Evolutionary conservation across 2,329 filamentous ascomycete genomes (phyloP), one percentile per base, ranked within the genome.

Genomic region (Didymella segeticola): DNA sequence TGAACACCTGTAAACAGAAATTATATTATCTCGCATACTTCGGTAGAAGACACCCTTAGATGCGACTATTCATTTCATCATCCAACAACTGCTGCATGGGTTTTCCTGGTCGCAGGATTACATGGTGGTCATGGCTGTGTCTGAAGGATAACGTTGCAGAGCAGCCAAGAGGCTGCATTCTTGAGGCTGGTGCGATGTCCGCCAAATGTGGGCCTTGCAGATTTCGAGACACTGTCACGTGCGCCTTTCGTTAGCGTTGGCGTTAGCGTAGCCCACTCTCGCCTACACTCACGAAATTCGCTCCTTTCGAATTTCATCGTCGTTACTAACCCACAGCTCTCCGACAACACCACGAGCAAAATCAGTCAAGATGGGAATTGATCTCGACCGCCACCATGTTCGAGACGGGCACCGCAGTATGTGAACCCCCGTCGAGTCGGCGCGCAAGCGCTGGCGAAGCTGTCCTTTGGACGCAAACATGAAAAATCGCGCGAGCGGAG

Each of bases 341-440:
- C 57, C 61, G 56, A 62, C 63, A 64, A 60, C 67, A 68, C 63
- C 62, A 68, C 66, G 63, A 57, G 58, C 60, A 65, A 62, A 68
- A 65, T 64, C 69, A 68, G 62, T 62, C 69, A 72, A 68, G 63
- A 73, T 73, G 70, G 73, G 73, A 62, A 75, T 75, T 62, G 73
- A 75, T 70, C 70, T 75, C 60, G 82, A 86, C 78, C 79, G 79
- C 76, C 83, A 86, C 79, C 83, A 86, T 80, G 83, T 86, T 77
- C 80, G 82, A 78, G 79, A 76, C 80, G 82, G 77, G 77, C 92
- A 96, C 86, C 91, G 92, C 74, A 74, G 71, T 74, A 74, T 65
- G 71, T 74, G 71, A 69, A 59, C 59, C 64, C 70, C 71, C 71
- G 70, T 73, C 70, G 70, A 73, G 71, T 73, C 70, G 66, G 68